Evolutionary conservation across 768 basidiomycete genomes (phyloP).

Genomic region (Solioccasus polychromus): DNA sequence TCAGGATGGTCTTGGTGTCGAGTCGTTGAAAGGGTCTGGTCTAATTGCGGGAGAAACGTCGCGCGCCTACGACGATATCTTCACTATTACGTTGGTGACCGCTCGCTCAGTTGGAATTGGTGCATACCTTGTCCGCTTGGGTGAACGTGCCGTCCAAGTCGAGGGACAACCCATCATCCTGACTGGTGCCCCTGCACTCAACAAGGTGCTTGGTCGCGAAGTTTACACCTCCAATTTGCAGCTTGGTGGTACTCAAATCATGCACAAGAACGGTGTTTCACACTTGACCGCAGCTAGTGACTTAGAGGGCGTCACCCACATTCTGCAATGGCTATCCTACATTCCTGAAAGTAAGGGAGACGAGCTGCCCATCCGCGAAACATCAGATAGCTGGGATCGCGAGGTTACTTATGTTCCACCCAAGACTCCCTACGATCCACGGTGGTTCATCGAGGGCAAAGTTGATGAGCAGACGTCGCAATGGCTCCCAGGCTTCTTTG

Average conservation of each 20-base stretch:
- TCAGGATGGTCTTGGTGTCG: slow-evolving; percentile 97
- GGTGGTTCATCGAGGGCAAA: slow-evolving; percentile 98
- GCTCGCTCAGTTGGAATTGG: slow-evolving; percentile 99
- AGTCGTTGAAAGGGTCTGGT: slow-evolving; percentile 93
- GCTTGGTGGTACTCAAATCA: slow-evolving; percentile 99
- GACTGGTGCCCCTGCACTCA: slow-evolving; percentile 93
- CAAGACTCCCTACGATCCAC: slow-evolving; percentile 93
- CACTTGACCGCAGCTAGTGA: slow-evolving; percentile 95
- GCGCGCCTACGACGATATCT: slow-evolving; percentile 98
- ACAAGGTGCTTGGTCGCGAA: slow-evolving; percentile 98
- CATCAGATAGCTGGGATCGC: slow-evolving; percentile 85
- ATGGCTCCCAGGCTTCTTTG: slow-evolving; percentile 92
- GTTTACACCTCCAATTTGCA: slow-evolving; percentile 99
- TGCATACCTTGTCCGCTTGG: slow-evolving; percentile 96
- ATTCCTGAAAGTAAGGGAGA: slow-evolving; percentile 82
- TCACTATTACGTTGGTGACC: slow-evolving; percentile 98
- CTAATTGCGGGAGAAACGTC: slow-evolving; percentile 98
- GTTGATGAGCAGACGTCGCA: slow-evolving; percentile 72
- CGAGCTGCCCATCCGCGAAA: slow-evolving; percentile 73
- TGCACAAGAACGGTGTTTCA: slow-evolving; percentile 99
- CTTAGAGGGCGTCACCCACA: slow-evolving; percentile 91
- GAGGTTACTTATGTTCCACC: slow-evolving; percentile 87
- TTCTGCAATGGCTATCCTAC: slow-evolving; percentile 93
- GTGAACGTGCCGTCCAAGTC: slow-evolving; percentile 96
- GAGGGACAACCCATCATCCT: slow-evolving; percentile 99